Evolutionary conservation across 2,329 filamentous ascomycete species (phyloP).

Genomic region (Aspergillus sp.): DNA sequence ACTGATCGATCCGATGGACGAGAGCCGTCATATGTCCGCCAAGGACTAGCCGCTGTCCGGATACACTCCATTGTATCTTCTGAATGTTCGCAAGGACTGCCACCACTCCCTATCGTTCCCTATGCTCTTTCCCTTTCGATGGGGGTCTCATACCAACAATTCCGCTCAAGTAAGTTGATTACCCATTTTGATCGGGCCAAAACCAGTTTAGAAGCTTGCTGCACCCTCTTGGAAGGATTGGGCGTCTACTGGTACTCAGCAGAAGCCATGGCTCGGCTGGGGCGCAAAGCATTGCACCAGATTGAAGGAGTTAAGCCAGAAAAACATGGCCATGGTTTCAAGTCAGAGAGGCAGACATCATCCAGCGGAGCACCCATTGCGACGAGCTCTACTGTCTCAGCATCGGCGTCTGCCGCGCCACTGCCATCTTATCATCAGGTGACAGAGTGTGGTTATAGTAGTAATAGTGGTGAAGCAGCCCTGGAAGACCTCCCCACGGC

Average conservation of each 20-base stretch:
- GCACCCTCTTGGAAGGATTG: constrained; percentile 27
- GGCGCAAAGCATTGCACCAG: constrained; percentile 29
- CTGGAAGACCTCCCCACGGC: background rate
- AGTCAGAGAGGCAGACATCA: background rate
- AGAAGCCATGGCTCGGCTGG: constrained; percentile 35
- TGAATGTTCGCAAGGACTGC: constrained; percentile 38
- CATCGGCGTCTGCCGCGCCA: background rate
- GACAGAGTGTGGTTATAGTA: background rate
- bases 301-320: constrained; percentile 14
- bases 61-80: constrained; percentile 45
- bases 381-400: background rate
- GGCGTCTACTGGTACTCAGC: constrained; percentile 33
- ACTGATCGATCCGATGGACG: constrained; percentile 35
- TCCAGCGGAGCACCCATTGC: background rate
- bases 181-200: constrained; percentile 30
- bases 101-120: constrained; percentile 48
- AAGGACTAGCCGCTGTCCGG: constrained; percentile 48
- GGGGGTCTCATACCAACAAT: constrained; percentile 50
- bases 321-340: constrained; percentile 10
- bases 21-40: constrained; percentile 46
- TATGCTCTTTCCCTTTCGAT: constrained; percentile 50
- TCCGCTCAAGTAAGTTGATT: constrained; percentile 44
- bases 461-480: background rate
- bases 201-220: constrained; percentile 28
- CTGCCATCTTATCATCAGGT: background rate